Conservation (phyloP, 169 alveolate genomes). For the Plasmodium vinckei region DNA sequence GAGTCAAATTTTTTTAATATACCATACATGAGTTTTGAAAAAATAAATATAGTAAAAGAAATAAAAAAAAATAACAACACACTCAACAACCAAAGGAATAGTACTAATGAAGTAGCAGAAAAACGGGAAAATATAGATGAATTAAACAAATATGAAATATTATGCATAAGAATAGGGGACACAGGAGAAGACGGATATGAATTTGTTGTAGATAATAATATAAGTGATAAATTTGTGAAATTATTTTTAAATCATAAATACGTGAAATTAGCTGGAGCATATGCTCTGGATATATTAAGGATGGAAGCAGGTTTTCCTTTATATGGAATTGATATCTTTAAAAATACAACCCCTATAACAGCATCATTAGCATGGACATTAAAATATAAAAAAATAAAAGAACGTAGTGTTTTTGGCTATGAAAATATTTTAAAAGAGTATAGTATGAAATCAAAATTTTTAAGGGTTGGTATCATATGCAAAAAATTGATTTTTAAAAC, state of each 20-base stretch:
- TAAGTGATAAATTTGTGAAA: constrained; percentile 35
- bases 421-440: constrained; percentile 68
- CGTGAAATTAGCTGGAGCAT: constrained; percentile 80
- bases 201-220: constrained; percentile 75
- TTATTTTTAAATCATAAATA: constrained; percentile 69
- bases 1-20: constrained; percentile 31
- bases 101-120: background rate
- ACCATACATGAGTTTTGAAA: constrained; percentile 75
- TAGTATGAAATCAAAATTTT: constrained; percentile 44
- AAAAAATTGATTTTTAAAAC: constrained; percentile 72
- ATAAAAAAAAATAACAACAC: no score
- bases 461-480: constrained; percentile 63
- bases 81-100: background rate
- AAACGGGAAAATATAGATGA: background rate
- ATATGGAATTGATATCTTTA: constrained; percentile 80
- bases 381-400: constrained; percentile 79
- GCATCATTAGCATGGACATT: constrained; percentile 84
- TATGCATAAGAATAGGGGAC: constrained; percentile 79
- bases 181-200: constrained; percentile 87
- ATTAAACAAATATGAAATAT: constrained; percentile 42
- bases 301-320: constrained; percentile 84
- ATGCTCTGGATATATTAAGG: constrained; percentile 81
- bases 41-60: constrained; percentile 18
- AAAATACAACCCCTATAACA: constrained; percentile 82
- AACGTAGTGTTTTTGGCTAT: constrained; percentile 79